A percentile compares a stretch with the other conserved stretches of the same genome.
Conservation (phyloP, 2,329 filamentous ascomycete species). For the Ascochyta clinopodiicola region DNA sequence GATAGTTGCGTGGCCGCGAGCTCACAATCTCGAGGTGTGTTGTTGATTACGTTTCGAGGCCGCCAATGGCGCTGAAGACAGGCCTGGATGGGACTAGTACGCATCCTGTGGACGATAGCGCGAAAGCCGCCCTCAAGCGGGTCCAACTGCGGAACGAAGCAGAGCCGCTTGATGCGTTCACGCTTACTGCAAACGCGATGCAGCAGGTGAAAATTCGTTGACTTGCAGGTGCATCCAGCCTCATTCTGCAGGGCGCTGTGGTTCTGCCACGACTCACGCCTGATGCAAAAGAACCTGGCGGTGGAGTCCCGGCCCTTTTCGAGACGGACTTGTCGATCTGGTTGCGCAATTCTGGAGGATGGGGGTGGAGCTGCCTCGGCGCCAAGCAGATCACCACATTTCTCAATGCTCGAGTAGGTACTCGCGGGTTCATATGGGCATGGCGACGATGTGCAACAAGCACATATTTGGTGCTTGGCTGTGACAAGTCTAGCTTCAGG, state of each 20-base stretch:
- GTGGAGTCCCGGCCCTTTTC: conserved; percentile 12
- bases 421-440: conserved; percentile 4
- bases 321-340: conserved; percentile 15
- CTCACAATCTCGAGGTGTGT: conserved; percentile 6
- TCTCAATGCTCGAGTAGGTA: conserved; percentile 7
- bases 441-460: conserved; percentile 10
- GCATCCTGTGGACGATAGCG: not conserved
- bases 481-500: conserved; percentile 12
- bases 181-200: conserved; percentile 7
- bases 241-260: conserved; percentile 10
- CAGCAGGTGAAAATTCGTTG: conserved; percentile 15
- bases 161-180: conserved; percentile 19
- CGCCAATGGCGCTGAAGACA: conserved; percentile 9
- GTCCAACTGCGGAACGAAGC: conserved; percentile 14
- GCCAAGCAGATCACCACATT: conserved; percentile 23
- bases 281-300: conserved; percentile 8
- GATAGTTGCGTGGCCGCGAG: not conserved
- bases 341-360: conserved; percentile 16
- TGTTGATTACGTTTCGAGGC: conserved; percentile 12
- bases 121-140: conserved; percentile 14
- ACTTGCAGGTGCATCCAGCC: conserved; percentile 13
- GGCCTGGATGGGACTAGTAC: conserved; percentile 5
- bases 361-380: conserved; percentile 19
- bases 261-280: conserved; percentile 15
- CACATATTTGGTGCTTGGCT: conserved; percentile 12